phyloP scores from a whole-genome alignment of 495 filamentous ascomycete species.

The Talaromyces nanjingensis region DNA sequence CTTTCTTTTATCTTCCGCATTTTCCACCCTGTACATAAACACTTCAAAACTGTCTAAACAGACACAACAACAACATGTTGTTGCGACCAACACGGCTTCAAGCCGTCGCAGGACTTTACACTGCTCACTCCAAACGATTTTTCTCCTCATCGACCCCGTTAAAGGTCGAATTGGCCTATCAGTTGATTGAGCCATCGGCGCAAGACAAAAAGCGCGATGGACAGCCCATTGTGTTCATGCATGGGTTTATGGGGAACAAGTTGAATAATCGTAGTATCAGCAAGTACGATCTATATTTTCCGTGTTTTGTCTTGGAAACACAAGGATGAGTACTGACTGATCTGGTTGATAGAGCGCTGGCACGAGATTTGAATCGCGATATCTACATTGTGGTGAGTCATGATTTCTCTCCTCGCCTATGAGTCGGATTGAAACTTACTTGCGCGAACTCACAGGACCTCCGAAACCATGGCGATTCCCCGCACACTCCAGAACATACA shows the following conservation, averaged over 20 bases:
- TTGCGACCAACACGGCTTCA: not conserved
- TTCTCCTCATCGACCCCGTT: constrained; percentile 30
- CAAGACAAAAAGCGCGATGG: constrained; percentile 29
- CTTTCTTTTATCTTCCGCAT: not conserved
- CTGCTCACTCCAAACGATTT: constrained; percentile 12
- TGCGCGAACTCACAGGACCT: constrained; percentile 56
- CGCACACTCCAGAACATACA: constrained; percentile 69
- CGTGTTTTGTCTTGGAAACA: not conserved
- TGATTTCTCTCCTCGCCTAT: not conserved
- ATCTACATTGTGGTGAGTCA: constrained; percentile 73
- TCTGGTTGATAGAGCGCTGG: constrained; percentile 54
- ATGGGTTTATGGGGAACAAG: constrained; percentile 93
- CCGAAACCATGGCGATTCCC: constrained; percentile 88
- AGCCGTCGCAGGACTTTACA: not conserved
- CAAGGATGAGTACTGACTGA: not conserved
- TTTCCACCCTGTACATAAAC: not conserved
- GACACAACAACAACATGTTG: not conserved
- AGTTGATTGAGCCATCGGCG: constrained; percentile 35
- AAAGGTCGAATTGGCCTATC: constrained; percentile 30
- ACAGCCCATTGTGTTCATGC: constrained; percentile 77
- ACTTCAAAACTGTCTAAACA: not conserved
- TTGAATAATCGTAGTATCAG: constrained; percentile 94
- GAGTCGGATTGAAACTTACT: not conserved
- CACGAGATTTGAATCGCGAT: constrained; percentile 70
- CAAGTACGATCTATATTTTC: constrained; percentile 58